These are phyloP conservation scores for Mycosarcoma maydis DNA, from an alignment of 1,284 basidiomycete genomes.

Conservation along the genomic window DNA sequence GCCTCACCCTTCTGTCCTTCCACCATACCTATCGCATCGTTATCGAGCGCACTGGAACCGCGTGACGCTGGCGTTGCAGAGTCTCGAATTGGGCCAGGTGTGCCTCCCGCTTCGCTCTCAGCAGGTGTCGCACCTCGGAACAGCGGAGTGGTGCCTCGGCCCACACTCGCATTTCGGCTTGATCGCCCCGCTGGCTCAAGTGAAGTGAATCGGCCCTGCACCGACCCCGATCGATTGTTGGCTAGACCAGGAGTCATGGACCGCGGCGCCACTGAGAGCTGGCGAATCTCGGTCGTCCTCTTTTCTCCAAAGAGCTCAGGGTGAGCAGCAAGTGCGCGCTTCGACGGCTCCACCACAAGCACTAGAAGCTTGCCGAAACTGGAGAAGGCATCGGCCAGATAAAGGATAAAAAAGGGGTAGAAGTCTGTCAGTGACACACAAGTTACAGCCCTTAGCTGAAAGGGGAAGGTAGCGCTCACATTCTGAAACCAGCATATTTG, in stretches of 20 bases:
- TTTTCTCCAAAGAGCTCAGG: slow-evolving; percentile 50
- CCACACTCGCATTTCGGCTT: slow-evolving; percentile 36
- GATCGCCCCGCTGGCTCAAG: slow-evolving; percentile 32
- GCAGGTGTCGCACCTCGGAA: slow-evolving; percentile 44
- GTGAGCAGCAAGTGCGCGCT: slow-evolving; percentile 36
- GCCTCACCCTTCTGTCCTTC: slow-evolving; percentile 2
- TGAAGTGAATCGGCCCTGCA: slow-evolving; percentile 36
- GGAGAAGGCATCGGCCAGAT: too few species aligned
- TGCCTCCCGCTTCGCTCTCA: slow-evolving; percentile 23
- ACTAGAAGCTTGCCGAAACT: slow-evolving; percentile 62
- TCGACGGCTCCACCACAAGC: slow-evolving; percentile 53
- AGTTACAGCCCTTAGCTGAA: too few species aligned
- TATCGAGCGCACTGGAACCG: slow-evolving; percentile 5
- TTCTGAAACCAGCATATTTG: slow-evolving; percentile 51
- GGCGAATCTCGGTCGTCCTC: slow-evolving; percentile 35
- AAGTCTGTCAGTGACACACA: too few species aligned
- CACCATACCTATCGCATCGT: slow-evolving; percentile 7
- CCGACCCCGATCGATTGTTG: slow-evolving; percentile 23
- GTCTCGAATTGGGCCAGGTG: slow-evolving; percentile 15
- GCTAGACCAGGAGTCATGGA: slow-evolving; percentile 21
- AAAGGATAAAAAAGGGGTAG: too few species aligned
- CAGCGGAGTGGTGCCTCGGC: slow-evolving; percentile 31
- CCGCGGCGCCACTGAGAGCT: slow-evolving; percentile 44
- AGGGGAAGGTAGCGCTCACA: slow-evolving; percentile 16
- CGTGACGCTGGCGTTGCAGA: slow-evolving; percentile 16